A percentile compares a stretch with the other conserved stretches of the same genome.
phyloP scores from a whole-genome alignment of 2,329 filamentous ascomycete genomes.

The Neofusicoccum kwambonambiense region DNA sequence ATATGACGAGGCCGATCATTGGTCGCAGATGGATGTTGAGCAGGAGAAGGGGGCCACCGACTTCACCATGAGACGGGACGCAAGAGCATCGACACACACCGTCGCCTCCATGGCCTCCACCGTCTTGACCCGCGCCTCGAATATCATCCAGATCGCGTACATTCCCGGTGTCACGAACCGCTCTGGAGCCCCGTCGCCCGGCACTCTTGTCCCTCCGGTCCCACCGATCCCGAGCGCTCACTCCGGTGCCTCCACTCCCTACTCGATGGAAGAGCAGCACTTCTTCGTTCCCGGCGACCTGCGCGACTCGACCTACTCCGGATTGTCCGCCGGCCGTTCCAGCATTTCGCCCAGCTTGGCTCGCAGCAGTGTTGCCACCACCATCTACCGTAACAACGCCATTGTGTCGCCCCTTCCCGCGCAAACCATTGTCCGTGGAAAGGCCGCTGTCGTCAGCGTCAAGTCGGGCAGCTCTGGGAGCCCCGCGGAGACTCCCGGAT shows the following conservation, averaged over 20 bases:
- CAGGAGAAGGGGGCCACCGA: conserved; percentile 58
- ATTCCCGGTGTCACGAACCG: conserved; percentile 96
- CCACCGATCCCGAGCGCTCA: conserved; percentile 76
- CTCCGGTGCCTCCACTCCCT: conserved; percentile 55
- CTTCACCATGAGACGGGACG: conserved; percentile 55
- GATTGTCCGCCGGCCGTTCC: conserved; percentile 58
- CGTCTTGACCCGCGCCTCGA: conserved; percentile 91
- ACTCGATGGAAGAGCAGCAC: conserved; percentile 70
- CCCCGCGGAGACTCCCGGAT: conserved; percentile 48
- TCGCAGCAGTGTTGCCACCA: conserved; percentile 72
- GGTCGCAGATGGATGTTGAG: conserved; percentile 56
- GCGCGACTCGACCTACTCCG: conserved; percentile 87
- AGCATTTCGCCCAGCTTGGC: conserved; percentile 51
- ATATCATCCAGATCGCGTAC: conserved; percentile 99
- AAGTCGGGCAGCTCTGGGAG: conserved; percentile 63
- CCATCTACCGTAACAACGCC: conserved; percentile 89
- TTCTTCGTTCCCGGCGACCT: conserved; percentile 92
- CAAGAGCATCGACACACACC: conserved; percentile 78
- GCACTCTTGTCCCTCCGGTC: conserved; percentile 82
- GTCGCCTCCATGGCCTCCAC: conserved; percentile 92
- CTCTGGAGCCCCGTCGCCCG: conserved; percentile 78
- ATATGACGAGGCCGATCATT: conserved; percentile 55
- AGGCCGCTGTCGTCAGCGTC: conserved; percentile 90
- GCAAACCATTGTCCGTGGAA: conserved; percentile 81
- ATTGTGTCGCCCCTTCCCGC: conserved; percentile 76